A percentile compares a stretch with the other conserved stretches of the same genome.
Evolutionary conservation across 2,329 filamentous ascomycete species (phyloP).

Genomic region (Colletotrichum agaves): DNA sequence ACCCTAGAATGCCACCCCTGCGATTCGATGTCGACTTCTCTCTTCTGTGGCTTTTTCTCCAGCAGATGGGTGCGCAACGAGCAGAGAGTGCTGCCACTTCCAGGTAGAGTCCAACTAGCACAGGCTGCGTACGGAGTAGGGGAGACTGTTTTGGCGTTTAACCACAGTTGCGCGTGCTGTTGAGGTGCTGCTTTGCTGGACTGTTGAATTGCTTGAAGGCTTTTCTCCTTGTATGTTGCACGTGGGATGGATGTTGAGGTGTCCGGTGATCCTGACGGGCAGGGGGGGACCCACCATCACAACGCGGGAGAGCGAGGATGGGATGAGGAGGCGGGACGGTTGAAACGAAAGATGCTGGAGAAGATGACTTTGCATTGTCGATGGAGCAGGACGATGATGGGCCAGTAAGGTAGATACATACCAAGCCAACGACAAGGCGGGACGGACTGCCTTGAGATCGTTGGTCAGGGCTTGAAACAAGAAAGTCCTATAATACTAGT

Average conservation of each 20-base stretch:
- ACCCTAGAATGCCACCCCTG: slow-evolving; percentile 28
- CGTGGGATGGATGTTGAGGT: slow-evolving; percentile 16
- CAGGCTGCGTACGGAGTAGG: too few relatives aligned
- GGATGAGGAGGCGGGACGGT: slow-evolving; percentile 3
- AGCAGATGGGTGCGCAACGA: not conserved
- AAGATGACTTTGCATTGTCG: not conserved
- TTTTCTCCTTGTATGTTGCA: slow-evolving; percentile 12
- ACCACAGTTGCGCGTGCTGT: not conserved
- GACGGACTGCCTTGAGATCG: too few relatives aligned
- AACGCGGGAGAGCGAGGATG: slow-evolving; percentile 1
- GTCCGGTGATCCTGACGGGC: slow-evolving; percentile 10
- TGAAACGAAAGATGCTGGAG: slow-evolving; percentile 11
- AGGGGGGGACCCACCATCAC: not conserved
- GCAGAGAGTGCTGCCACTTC: not conserved
- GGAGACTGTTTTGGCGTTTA: not conserved
- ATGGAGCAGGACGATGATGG: not conserved
- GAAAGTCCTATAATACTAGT: too few relatives aligned
- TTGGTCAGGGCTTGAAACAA: too few relatives aligned
- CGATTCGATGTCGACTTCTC: not conserved
- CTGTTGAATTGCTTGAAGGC: not conserved
- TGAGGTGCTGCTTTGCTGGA: not conserved
- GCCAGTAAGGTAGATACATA: too few relatives aligned
- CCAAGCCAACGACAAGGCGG: too few relatives aligned
- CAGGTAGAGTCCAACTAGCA: not conserved
- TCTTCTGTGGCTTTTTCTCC: not conserved